Percentiles rank a stretch among this genome's conserved stretches.
Conservation (phyloP, 345 rosid species). For the Capsella bursapastoris region DNA sequence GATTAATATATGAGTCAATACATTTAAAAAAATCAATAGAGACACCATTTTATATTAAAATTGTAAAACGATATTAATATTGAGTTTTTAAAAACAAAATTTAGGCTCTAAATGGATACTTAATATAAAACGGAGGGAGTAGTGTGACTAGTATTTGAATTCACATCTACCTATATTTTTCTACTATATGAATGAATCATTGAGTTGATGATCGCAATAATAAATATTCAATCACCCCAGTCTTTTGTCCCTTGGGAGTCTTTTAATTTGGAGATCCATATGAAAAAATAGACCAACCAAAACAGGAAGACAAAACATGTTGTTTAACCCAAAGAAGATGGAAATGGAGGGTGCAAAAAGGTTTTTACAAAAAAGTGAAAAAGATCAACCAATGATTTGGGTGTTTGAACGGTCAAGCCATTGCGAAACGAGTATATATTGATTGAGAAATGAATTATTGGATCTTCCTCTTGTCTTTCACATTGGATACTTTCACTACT, state of each 20-base stretch:
- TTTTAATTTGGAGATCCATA: not conserved
- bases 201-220: not conserved
- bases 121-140: too few species aligned
- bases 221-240: too few species aligned
- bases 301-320: not conserved
- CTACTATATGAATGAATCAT: not conserved
- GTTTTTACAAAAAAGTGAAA: conserved; percentile 2
- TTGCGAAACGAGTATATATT: not conserved
- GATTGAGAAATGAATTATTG: conserved; percentile 24
- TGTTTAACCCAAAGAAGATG: not conserved
- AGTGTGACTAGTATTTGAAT: not conserved
- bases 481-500: conserved; percentile 40
- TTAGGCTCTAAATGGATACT: too few species aligned
- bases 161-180: not conserved
- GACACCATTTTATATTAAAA: too few species aligned
- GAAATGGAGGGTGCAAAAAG: conserved; percentile 6
- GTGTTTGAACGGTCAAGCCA: conserved; percentile 49
- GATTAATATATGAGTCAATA: too few species aligned
- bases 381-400: conserved; percentile 12
- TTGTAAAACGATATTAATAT: too few species aligned
- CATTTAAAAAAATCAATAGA: too few species aligned
- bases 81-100: too few species aligned
- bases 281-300: conserved; percentile 4
- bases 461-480: conserved; percentile 23
- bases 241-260: not conserved